phyloP scores from a whole-genome alignment of 805 yeast species.

The Barnettozyma vustinii region DNA sequence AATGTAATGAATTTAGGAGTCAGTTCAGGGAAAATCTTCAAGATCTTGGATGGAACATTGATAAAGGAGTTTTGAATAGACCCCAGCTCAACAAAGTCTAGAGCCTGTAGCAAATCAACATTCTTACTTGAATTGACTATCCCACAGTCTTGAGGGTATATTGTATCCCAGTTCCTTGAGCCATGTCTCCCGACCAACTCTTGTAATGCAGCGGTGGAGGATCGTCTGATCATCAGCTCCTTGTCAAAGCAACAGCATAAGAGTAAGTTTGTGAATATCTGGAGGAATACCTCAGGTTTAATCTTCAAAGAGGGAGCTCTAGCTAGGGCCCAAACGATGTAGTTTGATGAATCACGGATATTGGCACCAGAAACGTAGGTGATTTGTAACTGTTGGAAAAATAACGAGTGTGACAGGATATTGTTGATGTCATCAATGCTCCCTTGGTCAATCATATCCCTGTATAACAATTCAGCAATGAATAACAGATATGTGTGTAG shows the following conservation, averaged over 20 bases:
- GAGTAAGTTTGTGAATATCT: slow-evolving; percentile 33
- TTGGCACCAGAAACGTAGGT: slow-evolving; percentile 56
- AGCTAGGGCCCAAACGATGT: slow-evolving; percentile 73
- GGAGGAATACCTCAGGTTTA: slow-evolving; percentile 11
- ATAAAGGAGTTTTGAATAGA: slow-evolving; percentile 36
- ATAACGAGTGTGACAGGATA: slow-evolving; percentile 42
- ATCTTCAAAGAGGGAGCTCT: slow-evolving; percentile 32
- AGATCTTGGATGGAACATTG: slow-evolving; percentile 28
- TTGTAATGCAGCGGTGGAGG: slow-evolving; percentile 83
- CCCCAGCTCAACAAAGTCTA: slow-evolving; percentile 48
- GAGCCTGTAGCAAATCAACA: slow-evolving; percentile 49
- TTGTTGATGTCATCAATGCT: slow-evolving; percentile 10
- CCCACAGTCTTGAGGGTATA: slow-evolving; percentile 15
- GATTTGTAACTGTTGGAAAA: slow-evolving; percentile 51
- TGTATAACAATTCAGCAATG: slow-evolving; percentile 29
- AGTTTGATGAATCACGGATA: slow-evolving; percentile 81
- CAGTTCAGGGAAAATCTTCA: slow-evolving; percentile 22
- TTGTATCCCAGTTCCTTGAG: slow-evolving; percentile 27
- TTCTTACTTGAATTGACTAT: slow-evolving; percentile 31
- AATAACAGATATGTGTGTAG: slow-evolving; percentile 32
- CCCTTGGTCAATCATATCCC: slow-evolving; percentile 9
- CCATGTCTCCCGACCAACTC: slow-evolving; percentile 80
- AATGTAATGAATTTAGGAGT: slow-evolving; percentile 26
- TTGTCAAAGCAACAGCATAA: slow-evolving; percentile 59
- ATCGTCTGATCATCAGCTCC: slow-evolving; percentile 70